These are phyloP conservation scores for Cubamyces sp. DNA, from an alignment of 768 basidiomycete species.

Conservation along the genomic window DNA sequence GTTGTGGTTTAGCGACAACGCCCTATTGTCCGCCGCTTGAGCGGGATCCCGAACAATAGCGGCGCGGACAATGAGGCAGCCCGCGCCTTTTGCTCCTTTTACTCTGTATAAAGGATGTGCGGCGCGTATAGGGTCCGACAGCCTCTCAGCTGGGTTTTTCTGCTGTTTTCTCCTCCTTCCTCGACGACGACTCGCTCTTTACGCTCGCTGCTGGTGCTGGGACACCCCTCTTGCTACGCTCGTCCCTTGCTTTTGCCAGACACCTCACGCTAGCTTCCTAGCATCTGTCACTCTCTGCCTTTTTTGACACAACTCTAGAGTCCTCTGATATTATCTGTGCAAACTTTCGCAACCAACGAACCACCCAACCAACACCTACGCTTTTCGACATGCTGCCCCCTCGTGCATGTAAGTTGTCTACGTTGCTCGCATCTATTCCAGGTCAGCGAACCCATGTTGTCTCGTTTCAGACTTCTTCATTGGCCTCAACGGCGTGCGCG, in stretches of 20 bases:
- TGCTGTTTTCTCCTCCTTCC: constrained; percentile 17
- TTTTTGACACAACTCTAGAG: constrained; percentile 10
- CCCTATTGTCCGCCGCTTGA: constrained; percentile 12
- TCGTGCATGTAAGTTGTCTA: constrained; percentile 49
- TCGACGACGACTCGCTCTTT: constrained; percentile 16
- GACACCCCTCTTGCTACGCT: constrained; percentile 26
- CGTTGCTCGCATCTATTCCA: background rate
- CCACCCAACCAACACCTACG: background rate
- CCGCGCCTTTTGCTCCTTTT: constrained; percentile 3
- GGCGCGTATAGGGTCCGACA: background rate
- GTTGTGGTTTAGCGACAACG: constrained; percentile 19
- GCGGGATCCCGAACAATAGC: constrained; percentile 16
- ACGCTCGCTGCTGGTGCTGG: constrained; percentile 30
- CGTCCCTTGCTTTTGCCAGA: constrained; percentile 3
- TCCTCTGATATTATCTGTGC: background rate
- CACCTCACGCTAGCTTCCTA: constrained; percentile 3
- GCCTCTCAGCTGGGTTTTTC: constrained; percentile 24
- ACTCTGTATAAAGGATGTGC: constrained; percentile 13
- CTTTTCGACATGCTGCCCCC: constrained; percentile 43
- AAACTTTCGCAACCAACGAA: background rate
- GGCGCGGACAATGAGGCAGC: constrained; percentile 17
- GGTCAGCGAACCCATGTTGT: background rate
- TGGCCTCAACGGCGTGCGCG: constrained; percentile 77
- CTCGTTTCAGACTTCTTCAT: constrained; percentile 61
- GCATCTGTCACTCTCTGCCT: constrained; percentile 5